Evolutionary conservation across 345 rosid genomes (phyloP), one percentile per base, ranked within the genome.

Genomic region (Crucihimalaya himalaica): DNA sequence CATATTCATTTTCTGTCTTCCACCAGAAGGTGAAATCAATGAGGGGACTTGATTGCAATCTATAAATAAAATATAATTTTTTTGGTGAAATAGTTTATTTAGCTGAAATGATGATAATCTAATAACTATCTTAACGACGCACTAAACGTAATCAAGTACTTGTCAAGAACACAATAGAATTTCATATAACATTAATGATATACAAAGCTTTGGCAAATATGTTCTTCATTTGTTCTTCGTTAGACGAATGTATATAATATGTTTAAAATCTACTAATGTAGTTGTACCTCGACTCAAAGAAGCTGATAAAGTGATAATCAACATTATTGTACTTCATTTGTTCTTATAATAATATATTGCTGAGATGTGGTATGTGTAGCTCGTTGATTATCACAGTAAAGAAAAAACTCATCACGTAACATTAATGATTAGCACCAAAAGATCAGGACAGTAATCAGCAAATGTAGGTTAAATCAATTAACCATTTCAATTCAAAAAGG

Each of bases 1-100:
- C 78, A 78, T 78, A 54, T 75, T 56, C 75, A 61, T 78, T 71
- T 56, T 64, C 45, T 71, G 66, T 68, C 73, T 61, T 57, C 81
- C 79, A 48, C 58, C 63, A 37, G 50, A 64, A 60, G 43, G 28
- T 48, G 40, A 69, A 70, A 70, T 68, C 70, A 43, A 71, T 31
- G 43, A 3, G 48, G 50, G 25, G 35, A 47, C 63, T 71, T 77
- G 77, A 66, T 71, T 77, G 72, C 72, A 58, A 58, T 71, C 56
- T 37, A 37, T 28, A 12, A 16, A 46, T 14, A 42, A 14, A 42
- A 42, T 35, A 14, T 40, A 4, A 40, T 1, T 12, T 13, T 5
- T 0, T 0, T 39, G n/a, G 43, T 13, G 5, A 37, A 37, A 1
- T 37, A 37, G 40, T 35, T 35, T 35, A 35, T 35, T 13, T 37